Base-by-base conservation (phyloP, 164 flowering plant species). In the Vitis rupestris region DNA sequence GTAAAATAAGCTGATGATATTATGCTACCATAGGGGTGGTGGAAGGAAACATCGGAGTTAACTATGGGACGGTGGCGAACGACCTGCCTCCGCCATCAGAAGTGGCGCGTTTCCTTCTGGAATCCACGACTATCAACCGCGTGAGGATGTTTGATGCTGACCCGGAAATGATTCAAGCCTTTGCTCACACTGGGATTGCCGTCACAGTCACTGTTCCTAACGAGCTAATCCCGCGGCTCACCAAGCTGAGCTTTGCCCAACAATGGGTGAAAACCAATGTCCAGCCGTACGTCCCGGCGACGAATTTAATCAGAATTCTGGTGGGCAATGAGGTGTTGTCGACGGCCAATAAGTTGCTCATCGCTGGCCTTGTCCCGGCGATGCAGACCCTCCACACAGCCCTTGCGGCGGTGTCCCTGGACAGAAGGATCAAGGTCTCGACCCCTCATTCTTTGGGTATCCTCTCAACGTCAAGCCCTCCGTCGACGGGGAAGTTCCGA, bases 391-490 rank as follows among this genome's bases (percentile, higher is more conserved):
- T 93, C 23, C 89, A 91, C 66, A 67, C 83, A 0, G 94, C 94
- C 11, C 92, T 93, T 1, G 83, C 76, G 7, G 75, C 31, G 0
- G 83, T 73, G 29, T 74, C 90, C 0, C 64, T 91, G 1, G 88
- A 85, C 67, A 72, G 78, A 2, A 58, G 73, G 10, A 87, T 93
- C 61, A 75, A 90, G 74, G 82, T 93, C 67, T 86, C 98, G 0
- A 90, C 98, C 0, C 96, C 97, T 27, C 95, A 87, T 68, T 91
- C 97, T 0, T 65, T 93, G 50, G 94, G 93, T 48, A 82, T 90
- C 47, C 79, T 93, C 11, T 79, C 94, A 4, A 64, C 66, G 10
- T 91, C 97, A 2, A 78, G 76, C 73, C 98, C 98, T 2, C 97
- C 98, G 0, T 91, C 97, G 5, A 62, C 78, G 0, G 98, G 92